Base-by-base conservation (phyloP, 2,329 filamentous ascomycete genomes). In the Bisporella sp. region DNA sequence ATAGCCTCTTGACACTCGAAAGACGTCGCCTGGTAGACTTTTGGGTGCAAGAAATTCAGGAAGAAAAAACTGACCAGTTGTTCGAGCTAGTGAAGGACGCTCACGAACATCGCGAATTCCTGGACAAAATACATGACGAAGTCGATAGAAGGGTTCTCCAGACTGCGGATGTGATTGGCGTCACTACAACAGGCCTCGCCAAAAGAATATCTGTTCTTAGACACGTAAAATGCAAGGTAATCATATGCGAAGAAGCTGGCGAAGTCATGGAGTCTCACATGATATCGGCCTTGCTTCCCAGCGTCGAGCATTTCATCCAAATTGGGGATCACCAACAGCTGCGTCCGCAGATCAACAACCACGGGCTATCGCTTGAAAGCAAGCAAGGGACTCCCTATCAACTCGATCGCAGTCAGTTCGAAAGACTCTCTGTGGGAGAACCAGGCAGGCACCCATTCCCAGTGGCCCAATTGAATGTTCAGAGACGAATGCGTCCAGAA, bases 101-200 rank as follows among this genome's bases (percentile, higher is more conserved):
- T 5, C 31, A 56, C 1, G 21, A 31, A 1, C 7, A 49, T n/a
- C 33, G 37, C 4, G 11, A 47, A 42, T 6, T 46, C 4, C 29
- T 48, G 4, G 37, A 44, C 12, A 41, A 54, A 12, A 48, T 59
- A 6, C 41, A 57, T 28, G 50, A 50, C 5, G 55, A 57, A 43
- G 45, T 47, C 11, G 49, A 57, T 39, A 32, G 50, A 28, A 44
- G 54, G 43, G 40, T 50, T 35, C 45, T 61, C 7, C 42, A 56
- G 48, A 45, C 7, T 5, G 58, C 58, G 3, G 48, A 77, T 45
- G 67, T 79, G 5, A 74, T 81, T 41, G 77, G 78, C 0, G 59
- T 79, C 4, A 81, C 76, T 0, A 79, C 77, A 0, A 71, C 69
- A 1, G 77, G 76, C 0, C 59, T 81, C 1, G 21, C 21, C 3